Base-by-base conservation (phyloP, 2,329 filamentous ascomycete genomes). In the Chrysoporthe deuterocubensis region DNA sequence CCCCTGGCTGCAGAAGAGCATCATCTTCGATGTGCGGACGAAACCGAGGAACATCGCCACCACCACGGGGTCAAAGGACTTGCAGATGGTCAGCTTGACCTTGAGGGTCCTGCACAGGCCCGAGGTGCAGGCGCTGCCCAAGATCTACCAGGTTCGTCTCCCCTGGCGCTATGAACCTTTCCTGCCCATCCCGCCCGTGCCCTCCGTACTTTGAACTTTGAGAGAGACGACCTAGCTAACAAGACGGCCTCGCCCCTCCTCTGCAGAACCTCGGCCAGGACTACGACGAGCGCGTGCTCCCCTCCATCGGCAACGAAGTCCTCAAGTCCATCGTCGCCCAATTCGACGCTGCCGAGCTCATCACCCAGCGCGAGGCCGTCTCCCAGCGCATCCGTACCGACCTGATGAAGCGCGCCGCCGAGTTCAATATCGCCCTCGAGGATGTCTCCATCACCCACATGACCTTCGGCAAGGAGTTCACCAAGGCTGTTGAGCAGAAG, bases 361-460 rank as follows among this genome's bases (percentile, higher is more conserved):
- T 99, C 85, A 99, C 96, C 68, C 96, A 99, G 84, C 92, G 96
- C 80, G 96, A 99, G 84, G 93, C 95, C 72, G 96, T 99, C 75
- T 95, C 91, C 72, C 91, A 97, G 81, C 92, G 94, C 76, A 99
- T 99, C 85, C 94, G 93, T 70, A 87, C 87, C 74, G 96, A 99
- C 79, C 89, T 99, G 62, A 90, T 96, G 78, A 94, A 92, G 84
- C 94, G 96, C 76, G 96, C 96, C 60, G 84, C 90, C 76, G 96
- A 99, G 81, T 99, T 99, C 89, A 97, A 99, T 86, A 99, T 99
- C 78, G 93, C 94, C 40, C 92, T 99, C 65, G 96, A 99, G 83
- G 96, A 99, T 78, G 96, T 99, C 69, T 97, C 93, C 78, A 99
- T 99, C 81, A 99, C 96, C 70, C 96, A 99, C 87, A 99, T 99